These are phyloP conservation scores for Pelargonium fulgidum DNA, from an alignment of 441 rosid species.

Conservation along the genomic window DNA sequence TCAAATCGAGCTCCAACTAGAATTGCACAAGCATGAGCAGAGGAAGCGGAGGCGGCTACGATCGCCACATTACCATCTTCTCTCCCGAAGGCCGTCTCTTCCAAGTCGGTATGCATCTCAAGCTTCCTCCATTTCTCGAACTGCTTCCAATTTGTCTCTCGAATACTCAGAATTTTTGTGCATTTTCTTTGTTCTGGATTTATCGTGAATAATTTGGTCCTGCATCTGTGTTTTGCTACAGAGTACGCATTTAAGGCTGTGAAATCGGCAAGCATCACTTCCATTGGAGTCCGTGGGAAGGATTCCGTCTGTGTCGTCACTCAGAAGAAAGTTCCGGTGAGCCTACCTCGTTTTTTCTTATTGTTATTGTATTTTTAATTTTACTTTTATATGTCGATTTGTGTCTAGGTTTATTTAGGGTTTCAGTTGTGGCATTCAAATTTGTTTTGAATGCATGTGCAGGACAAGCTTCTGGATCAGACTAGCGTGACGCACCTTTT, in stretches of 20 bases:
- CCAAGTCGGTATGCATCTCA: slow-evolving; percentile 59
- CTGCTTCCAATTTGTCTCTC: neutral
- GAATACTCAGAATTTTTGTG: neutral
- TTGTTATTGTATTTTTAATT: neutral
- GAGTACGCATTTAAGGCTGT: slow-evolving; percentile 98
- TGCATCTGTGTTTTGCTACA: slow-evolving; percentile 19
- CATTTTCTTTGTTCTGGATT: neutral
- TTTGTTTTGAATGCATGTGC: slow-evolving; percentile 16
- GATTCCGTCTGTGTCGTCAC: slow-evolving; percentile 94
- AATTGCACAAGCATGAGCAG: slow-evolving; percentile 50
- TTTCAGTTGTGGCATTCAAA: neutral
- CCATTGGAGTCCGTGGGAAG: slow-evolving; percentile 90
- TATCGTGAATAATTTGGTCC: neutral
- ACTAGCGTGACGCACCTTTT: slow-evolving; percentile 87
- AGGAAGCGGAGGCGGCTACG: slow-evolving; percentile 96
- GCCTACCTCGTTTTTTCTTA: slow-evolving; percentile 18
- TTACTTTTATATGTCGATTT: neutral
- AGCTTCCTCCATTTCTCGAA: neutral
- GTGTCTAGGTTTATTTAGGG: neutral
- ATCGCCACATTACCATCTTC: slow-evolving; percentile 96
- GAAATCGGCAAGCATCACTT: slow-evolving; percentile 78
- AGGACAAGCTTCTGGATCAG: slow-evolving; percentile 98
- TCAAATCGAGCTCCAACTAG: neutral
- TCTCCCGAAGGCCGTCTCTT: slow-evolving; percentile 98
- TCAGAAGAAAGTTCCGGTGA: slow-evolving; percentile 94